Conservation (phyloP, 2,329 filamentous ascomycete species). For the Hymenoscyphus scutula region DNA sequence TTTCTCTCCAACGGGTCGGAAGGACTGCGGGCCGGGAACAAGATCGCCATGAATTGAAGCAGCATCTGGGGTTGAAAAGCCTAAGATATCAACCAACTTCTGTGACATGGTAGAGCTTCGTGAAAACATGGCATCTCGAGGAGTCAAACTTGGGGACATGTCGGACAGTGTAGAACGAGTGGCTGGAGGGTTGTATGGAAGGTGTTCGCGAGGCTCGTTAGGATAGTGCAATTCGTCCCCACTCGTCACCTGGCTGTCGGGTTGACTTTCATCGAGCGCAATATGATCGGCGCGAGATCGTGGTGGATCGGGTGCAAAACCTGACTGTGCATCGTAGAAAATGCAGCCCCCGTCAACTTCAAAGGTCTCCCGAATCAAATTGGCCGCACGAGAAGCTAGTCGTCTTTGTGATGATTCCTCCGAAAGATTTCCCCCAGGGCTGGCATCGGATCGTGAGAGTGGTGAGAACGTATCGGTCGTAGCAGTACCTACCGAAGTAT, state of each 20-base stretch:
- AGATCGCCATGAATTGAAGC: constrained; percentile 34
- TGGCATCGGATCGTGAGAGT: constrained; percentile 12
- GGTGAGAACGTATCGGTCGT: constrained; percentile 23
- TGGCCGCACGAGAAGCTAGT: constrained; percentile 35
- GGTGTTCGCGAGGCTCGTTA: constrained; percentile 6
- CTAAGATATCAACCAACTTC: constrained; percentile 32
- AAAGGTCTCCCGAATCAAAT: constrained; percentile 36
- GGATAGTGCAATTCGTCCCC: constrained; percentile 18
- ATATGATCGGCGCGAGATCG: constrained; percentile 5
- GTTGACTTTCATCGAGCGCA: constrained; percentile 13
- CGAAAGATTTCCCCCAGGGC: constrained; percentile 24
- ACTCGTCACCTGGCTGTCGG: constrained; percentile 22
- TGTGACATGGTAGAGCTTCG: constrained; percentile 19
- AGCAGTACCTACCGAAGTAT: constrained; percentile 19
- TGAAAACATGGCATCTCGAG: constrained; percentile 20
- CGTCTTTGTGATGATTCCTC: constrained; percentile 31
- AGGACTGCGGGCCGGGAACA: constrained; percentile 27
- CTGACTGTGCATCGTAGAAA: constrained; percentile 36
- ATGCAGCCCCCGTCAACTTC: constrained; percentile 37
- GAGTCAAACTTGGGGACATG: background rate
- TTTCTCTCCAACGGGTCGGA: constrained; percentile 33
- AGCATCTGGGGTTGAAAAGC: constrained; percentile 33
- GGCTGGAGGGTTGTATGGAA: background rate
- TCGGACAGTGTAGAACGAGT: background rate
- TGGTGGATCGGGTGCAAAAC: constrained; percentile 25